A percentile compares a stretch with the other conserved stretches of the same genome.
Evolutionary conservation across 2,329 filamentous ascomycete genomes (phyloP).

Genomic region (Apiospora phragmitis): DNA sequence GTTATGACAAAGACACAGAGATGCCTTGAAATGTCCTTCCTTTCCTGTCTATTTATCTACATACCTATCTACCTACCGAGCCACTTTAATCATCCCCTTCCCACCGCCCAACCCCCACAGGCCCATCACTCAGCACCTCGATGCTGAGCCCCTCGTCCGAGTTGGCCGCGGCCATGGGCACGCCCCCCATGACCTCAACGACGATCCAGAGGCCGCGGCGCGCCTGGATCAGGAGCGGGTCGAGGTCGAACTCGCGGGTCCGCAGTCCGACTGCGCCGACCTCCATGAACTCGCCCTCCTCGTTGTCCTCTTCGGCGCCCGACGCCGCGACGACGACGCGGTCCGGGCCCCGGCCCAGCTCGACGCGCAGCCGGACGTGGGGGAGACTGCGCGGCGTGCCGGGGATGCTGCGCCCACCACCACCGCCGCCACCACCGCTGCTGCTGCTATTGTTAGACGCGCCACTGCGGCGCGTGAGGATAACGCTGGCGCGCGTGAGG

Average conservation of each 20-base stretch:
- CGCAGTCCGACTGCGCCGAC: conserved; percentile 61
- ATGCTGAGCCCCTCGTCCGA: conserved; percentile 47
- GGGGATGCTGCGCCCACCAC: conserved; percentile 13
- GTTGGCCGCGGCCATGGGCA: conserved; percentile 24
- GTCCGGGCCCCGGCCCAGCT: conserved; percentile 60
- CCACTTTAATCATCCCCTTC: conserved; percentile 27
- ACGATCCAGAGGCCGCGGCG: conserved; percentile 72
- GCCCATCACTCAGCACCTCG: conserved; percentile 52
- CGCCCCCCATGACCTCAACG: conserved; percentile 70
- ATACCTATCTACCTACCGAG: background rate
- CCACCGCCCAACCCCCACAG: conserved; percentile 45
- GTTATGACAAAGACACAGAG: background rate
- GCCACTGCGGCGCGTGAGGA: conserved; percentile 38
- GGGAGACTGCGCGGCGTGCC: conserved; percentile 26
- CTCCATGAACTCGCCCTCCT: conserved; percentile 66
- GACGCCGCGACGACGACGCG: conserved; percentile 65
- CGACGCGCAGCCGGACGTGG: conserved; percentile 68
- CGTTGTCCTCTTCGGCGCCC: conserved; percentile 39
- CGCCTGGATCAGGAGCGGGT: conserved; percentile 55
- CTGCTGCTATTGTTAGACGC: conserved; percentile 15
- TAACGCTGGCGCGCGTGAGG: conserved; percentile 62
- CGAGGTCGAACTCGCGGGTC: conserved; percentile 73
- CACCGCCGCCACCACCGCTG: conserved; percentile 37
- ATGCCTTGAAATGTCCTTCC: background rate
- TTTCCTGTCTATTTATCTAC: background rate